These are phyloP conservation scores for Cinnamomum chago DNA, from an alignment of 164 flowering plant genomes.

Conservation along the genomic window DNA sequence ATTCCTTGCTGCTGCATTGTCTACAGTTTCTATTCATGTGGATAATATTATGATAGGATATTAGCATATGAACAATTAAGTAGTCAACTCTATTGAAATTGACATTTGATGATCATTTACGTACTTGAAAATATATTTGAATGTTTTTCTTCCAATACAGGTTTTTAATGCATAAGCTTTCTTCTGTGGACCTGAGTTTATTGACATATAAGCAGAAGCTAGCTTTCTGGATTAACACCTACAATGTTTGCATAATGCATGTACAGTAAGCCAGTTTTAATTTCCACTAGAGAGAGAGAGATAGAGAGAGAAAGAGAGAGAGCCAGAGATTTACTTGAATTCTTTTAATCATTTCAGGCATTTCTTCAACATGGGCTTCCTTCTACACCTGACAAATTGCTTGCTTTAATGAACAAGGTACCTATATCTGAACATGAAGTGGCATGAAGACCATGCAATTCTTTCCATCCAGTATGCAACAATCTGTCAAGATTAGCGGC, in stretches of 20 bases:
- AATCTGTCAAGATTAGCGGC: neutral
- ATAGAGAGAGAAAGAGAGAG: neutral
- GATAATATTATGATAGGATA: neutral
- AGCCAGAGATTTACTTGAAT: neutral
- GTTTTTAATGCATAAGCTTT: constrained; percentile 53
- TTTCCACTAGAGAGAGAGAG: too few species aligned
- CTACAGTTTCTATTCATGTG: too few species aligned
- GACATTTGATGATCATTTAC: neutral
- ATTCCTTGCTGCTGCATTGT: neutral
- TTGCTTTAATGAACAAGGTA: constrained; percentile 80
- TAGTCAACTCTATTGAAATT: neutral
- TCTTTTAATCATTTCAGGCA: constrained; percentile 46
- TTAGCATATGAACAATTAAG: neutral
- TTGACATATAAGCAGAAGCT: constrained; percentile 84
- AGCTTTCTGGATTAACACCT: constrained; percentile 90
- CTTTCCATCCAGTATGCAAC: neutral
- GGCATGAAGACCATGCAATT: neutral
- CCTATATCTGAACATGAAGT: neutral
- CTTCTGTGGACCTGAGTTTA: constrained; percentile 52
- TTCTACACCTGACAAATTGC: constrained; percentile 57
- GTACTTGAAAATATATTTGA: neutral
- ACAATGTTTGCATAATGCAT: constrained; percentile 88
- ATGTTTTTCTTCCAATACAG: constrained; percentile 38
- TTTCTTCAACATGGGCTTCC: constrained; percentile 89
- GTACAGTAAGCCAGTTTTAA: constrained; percentile 58